Percentiles rank a stretch among this genome's conserved stretches.
Evolutionary conservation across 495 filamentous ascomycete genomes (phyloP).

Genomic region (Xylaria longipes): DNA sequence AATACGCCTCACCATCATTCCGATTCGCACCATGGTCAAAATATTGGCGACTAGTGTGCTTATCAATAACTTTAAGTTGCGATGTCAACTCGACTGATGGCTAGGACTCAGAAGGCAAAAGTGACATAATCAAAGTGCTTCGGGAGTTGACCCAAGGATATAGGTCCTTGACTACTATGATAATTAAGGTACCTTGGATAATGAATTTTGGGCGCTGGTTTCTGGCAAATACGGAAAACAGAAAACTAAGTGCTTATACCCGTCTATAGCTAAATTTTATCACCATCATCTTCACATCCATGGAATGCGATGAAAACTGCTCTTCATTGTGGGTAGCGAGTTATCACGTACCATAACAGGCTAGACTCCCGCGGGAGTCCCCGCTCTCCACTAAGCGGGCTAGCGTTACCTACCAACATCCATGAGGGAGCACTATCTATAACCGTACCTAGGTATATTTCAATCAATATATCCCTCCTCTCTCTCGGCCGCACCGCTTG

Average conservation of each 20-base stretch:
- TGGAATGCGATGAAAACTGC: neutral
- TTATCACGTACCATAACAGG: neutral
- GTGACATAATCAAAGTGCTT: neutral
- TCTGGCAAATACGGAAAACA: neutral
- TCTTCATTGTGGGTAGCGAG: neutral
- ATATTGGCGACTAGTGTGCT: neutral
- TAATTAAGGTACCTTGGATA: neutral
- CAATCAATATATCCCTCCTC: neutral
- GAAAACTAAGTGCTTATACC: neutral
- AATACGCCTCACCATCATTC: neutral
- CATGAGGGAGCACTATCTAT: neutral
- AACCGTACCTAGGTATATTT: neutral
- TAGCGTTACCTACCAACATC: neutral
- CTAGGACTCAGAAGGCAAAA: neutral
- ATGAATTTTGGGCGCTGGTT: neutral
- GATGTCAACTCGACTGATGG: neutral
- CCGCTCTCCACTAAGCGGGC: neutral
- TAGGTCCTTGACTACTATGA: neutral
- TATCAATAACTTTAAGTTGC: neutral
- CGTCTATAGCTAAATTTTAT: neutral
- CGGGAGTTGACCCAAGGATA: neutral
- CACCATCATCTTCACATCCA: neutral
- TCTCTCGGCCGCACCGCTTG: neutral
- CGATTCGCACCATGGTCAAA: neutral
- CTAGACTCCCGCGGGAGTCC: slow-evolving; percentile 8